These are phyloP conservation scores for Phlegmacium glaucopus DNA, from an alignment of 768 basidiomycete species.

Conservation along the genomic window DNA sequence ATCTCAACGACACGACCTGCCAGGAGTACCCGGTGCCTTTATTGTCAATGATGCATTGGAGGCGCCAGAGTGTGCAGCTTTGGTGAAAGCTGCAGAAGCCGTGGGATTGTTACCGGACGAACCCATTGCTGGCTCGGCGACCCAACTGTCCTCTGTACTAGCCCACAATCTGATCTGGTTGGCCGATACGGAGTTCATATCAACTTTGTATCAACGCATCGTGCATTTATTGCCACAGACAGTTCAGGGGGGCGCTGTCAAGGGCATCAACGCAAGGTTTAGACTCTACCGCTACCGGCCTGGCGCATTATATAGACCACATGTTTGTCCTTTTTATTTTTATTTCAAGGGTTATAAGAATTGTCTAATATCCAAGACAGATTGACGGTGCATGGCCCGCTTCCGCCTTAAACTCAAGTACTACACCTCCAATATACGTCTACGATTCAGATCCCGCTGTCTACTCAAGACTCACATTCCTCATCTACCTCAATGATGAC, in stretches of 20 bases:
- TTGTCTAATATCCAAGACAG: constrained; percentile 10
- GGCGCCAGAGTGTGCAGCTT: constrained; percentile 37
- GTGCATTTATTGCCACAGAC: constrained; percentile 37
- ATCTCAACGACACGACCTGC: constrained; percentile 35
- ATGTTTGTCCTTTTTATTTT: constrained; percentile 23
- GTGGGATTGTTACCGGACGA: constrained; percentile 51
- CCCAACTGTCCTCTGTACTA: constrained; percentile 40
- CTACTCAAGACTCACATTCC: constrained; percentile 45
- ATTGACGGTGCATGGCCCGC: constrained; percentile 56
- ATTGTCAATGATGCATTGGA: constrained; percentile 47
- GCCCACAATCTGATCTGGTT: constrained; percentile 54
- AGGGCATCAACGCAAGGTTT: constrained; percentile 47
- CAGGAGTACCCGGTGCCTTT: constrained; percentile 45
- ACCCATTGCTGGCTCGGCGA: constrained; percentile 43
- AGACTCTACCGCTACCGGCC: constrained; percentile 49
- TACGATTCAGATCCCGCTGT: constrained; percentile 47
- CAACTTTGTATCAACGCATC: constrained; percentile 38
- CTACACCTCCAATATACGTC: constrained; percentile 37
- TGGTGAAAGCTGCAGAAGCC: constrained; percentile 42
- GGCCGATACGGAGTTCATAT: constrained; percentile 40
- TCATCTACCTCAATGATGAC: constrained; percentile 42
- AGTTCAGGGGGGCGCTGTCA: constrained; percentile 39
- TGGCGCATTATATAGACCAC: constrained; percentile 48
- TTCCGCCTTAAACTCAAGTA: constrained; percentile 35
- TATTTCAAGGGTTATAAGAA: neutral